phyloP scores from a whole-genome alignment of 2,329 filamentous ascomycete species.

The Ciborinia camelliae region DNA sequence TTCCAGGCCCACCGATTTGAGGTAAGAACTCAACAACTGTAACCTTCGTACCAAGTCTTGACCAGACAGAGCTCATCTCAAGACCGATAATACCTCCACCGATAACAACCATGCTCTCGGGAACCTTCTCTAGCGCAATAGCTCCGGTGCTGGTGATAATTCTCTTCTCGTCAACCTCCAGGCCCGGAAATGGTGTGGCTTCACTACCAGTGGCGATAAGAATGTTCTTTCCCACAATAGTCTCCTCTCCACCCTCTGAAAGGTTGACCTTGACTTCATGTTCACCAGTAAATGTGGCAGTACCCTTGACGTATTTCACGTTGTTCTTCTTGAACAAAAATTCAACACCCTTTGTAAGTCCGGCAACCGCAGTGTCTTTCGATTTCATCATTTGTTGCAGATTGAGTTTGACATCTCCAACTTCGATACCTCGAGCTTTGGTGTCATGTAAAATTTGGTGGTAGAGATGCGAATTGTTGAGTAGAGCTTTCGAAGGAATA shows the following conservation, averaged over 20 bases:
- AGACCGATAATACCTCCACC: constrained; percentile 98
- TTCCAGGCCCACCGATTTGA: constrained; percentile 95
- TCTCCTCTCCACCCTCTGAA: constrained; percentile 86
- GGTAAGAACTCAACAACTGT: constrained; percentile 95
- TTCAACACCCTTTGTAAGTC: constrained; percentile 95
- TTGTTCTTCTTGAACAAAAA: constrained; percentile 99
- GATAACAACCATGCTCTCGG: constrained; percentile 95
- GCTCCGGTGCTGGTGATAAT: constrained; percentile 96
- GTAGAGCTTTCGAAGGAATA: constrained; percentile 97
- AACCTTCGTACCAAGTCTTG: constrained; percentile 85
- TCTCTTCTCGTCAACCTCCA: constrained; percentile 95
- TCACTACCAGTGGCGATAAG: constrained; percentile 95
- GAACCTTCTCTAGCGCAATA: constrained; percentile 82
- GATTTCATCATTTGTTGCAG: constrained; percentile 96
- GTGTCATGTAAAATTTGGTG: constrained; percentile 96
- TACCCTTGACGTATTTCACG: constrained; percentile 95
- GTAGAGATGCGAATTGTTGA: constrained; percentile 99
- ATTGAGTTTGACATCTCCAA: constrained; percentile 96
- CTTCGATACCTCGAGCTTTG: constrained; percentile 95
- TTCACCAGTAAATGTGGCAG: constrained; percentile 81
- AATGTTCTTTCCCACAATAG: constrained; percentile 90
- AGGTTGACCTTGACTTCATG: constrained; percentile 89
- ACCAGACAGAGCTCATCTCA: constrained; percentile 99
- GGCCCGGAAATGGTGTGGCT: constrained; percentile 90
- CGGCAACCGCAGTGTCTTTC: constrained; percentile 85